A percentile compares a stretch with the other conserved stretches of the same genome.
Conservation (phyloP, 208 protist genomes). For the Balamuthia mandrillaris region DNA sequence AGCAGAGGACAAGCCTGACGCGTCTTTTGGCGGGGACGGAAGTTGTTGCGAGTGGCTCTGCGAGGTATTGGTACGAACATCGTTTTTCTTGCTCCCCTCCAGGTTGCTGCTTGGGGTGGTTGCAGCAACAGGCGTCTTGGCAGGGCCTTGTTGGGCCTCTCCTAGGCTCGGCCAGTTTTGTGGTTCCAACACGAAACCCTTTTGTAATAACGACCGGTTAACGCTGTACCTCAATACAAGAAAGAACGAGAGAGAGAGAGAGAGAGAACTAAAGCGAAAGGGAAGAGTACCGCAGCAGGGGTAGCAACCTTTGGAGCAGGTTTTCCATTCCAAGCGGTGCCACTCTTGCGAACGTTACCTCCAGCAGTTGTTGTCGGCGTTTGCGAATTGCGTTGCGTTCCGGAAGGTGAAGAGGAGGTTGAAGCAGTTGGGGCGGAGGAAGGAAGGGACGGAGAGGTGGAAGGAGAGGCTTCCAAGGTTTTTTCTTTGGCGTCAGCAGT, state of each 20-base stretch:
- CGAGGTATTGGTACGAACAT: neutral
- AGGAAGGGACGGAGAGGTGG: neutral
- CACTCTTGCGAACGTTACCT: no score
- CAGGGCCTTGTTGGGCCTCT: neutral
- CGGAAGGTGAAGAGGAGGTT: neutral
- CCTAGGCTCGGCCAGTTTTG: constrained; percentile 1
- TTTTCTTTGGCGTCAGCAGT: no score
- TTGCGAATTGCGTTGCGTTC: no score
- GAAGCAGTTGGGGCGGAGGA: neutral
- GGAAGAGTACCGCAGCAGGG: neutral
- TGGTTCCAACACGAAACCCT: neutral
- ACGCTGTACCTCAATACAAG: neutral
- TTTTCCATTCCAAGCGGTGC: neutral
- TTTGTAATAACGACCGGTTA: neutral
- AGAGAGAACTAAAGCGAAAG: neutral
- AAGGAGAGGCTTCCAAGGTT: no score
- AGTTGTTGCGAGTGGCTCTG: neutral
- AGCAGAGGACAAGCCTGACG: neutral
- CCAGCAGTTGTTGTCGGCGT: neutral
- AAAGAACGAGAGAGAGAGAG: neutral
- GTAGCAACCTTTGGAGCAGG: neutral
- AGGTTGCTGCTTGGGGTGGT: neutral
- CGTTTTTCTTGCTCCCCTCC: neutral
- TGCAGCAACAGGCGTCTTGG: neutral
- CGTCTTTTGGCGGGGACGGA: neutral